phyloP scores from a whole-genome alignment of 495 filamentous ascomycete species.

The Xeromyces bisporus region DNA sequence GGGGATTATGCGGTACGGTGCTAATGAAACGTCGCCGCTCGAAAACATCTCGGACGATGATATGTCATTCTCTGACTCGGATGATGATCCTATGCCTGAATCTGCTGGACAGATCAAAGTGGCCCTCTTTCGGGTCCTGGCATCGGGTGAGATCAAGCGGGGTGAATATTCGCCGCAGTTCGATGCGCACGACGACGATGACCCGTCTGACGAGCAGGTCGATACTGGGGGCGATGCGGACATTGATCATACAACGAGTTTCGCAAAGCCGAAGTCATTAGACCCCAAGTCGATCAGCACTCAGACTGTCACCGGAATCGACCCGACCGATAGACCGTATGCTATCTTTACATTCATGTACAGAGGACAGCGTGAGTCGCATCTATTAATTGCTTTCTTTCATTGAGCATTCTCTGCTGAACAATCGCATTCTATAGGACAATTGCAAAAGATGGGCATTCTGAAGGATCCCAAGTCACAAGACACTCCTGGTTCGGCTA shows the following conservation, averaged over 20 bases:
- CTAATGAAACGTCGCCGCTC: slow-evolving; percentile 52
- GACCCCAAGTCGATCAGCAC: slow-evolving; percentile 96
- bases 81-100: slow-evolving; percentile 82
- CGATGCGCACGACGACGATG: slow-evolving; percentile 88
- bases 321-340: slow-evolving; percentile 86
- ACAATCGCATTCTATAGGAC: slow-evolving; percentile 35
- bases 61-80: slow-evolving; percentile 54
- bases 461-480: slow-evolving; percentile 42
- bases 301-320: slow-evolving; percentile 96
- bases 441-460: slow-evolving; percentile 91
- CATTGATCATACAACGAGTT: slow-evolving; percentile 94
- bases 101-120: slow-evolving; percentile 97
- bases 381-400: not conserved
- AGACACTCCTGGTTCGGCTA: slow-evolving; percentile 37
- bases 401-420: too few species aligned
- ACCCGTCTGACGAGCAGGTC: slow-evolving; percentile 35
- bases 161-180: slow-evolving; percentile 98
- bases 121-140: slow-evolving; percentile 85
- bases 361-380: slow-evolving; percentile 70
- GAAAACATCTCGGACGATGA: slow-evolving; percentile 55
- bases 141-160: slow-evolving; percentile 90
- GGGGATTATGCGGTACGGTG: slow-evolving; percentile 59
- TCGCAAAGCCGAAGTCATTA: slow-evolving; percentile 91
- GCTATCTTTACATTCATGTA: slow-evolving; percentile 98
- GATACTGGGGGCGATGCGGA: slow-evolving; percentile 36